phyloP scores from a whole-genome alignment of 495 filamentous ascomycete genomes.

The Aspergillus sparsus region DNA sequence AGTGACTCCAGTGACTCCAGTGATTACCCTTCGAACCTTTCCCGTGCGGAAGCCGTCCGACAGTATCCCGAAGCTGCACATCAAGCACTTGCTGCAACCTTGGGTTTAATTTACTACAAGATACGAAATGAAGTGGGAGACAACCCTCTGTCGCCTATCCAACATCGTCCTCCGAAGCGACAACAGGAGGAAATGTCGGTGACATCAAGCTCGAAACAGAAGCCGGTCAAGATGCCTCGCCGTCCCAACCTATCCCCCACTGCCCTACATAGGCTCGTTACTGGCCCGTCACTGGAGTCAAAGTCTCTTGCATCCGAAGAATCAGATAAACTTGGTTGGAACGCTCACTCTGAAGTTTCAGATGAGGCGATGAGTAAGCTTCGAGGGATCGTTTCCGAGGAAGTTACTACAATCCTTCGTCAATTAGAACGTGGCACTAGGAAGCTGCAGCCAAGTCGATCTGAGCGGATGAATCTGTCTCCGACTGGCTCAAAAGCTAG shows the following conservation, averaged over 20 bases:
- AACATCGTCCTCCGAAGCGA: constrained; percentile 36
- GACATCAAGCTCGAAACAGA: constrained; percentile 34
- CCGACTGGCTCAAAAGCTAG: constrained; percentile 36
- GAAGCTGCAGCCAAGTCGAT: constrained; percentile 36
- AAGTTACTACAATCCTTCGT: constrained; percentile 38
- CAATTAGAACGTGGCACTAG: constrained; percentile 41
- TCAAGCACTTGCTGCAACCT: constrained; percentile 43
- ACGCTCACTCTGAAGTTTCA: constrained; percentile 41
- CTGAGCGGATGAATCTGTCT: constrained; percentile 36
- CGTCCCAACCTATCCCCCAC: constrained; percentile 39
- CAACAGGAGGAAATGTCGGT: constrained; percentile 41
- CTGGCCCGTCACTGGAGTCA: constrained; percentile 40
- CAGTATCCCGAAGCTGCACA: constrained; percentile 43
- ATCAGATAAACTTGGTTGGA: constrained; percentile 44
- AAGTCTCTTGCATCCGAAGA: constrained; percentile 41
- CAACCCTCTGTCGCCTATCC: constrained; percentile 28
- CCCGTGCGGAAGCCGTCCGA: constrained; percentile 38
- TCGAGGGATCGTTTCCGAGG: constrained; percentile 41
- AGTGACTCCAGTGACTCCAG: constrained; percentile 45
- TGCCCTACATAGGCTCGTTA: constrained; percentile 35
- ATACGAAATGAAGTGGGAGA: constrained; percentile 47
- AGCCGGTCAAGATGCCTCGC: constrained; percentile 42
- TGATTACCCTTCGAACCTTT: constrained; percentile 34
- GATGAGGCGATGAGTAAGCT: constrained; percentile 44
- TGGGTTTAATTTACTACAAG: constrained; percentile 46